Evolutionary conservation across 371 early-diverging fungal genomes (phyloP), one percentile per base, ranked within the genome.

Genomic region (Mortierella sp.): DNA sequence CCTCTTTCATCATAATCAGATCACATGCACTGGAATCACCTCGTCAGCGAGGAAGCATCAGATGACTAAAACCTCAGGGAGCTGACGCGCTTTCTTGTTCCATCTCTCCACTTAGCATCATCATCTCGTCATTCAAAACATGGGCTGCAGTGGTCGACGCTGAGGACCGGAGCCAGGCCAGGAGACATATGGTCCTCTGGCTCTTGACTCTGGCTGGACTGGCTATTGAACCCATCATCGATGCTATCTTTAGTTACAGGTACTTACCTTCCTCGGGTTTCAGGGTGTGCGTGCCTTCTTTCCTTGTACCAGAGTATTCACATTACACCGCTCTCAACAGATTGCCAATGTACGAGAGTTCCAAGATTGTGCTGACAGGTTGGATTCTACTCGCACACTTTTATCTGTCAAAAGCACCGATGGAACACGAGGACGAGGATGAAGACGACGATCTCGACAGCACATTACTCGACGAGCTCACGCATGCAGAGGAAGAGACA

Each of bases 351-450:
- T 72, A 72, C 28, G 72, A 72, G 58, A 51, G 72, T 19, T 24
- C 59, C 15, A 78, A 78, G 26, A 66, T 62, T 14, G 46, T 66
- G 8, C 17, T 63, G 23, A 52, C 60, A 42, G 67, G 66, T 42
- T 78, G 78, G 78, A 21, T 78, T 24, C 30, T 78, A 0, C 42
- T 78, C 14, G 70, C 78, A 0, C 78, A 78, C 27, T 66, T 63
- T 31, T 63, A 63, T 42, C 46, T 73, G 2, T 50, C 68, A 11
- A 55, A 56, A 39, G 4, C 26, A 15, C 19, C 51, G 31, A n/a
- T n/a, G n/a, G n/a, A n/a, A n/a, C n/a, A n/a, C n/a, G n/a, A n/a
- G n/a, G n/a, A 51, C 32, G 28, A 27, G 7, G 21, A 27, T 19
- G 26, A 39, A 47, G 39, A 54, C 11, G 47, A 34, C 14, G n/a